Evolutionary conservation across 768 basidiomycete genomes (phyloP), one percentile per base, ranked within the genome.

Genomic region (Leucosporidium scottii): DNA sequence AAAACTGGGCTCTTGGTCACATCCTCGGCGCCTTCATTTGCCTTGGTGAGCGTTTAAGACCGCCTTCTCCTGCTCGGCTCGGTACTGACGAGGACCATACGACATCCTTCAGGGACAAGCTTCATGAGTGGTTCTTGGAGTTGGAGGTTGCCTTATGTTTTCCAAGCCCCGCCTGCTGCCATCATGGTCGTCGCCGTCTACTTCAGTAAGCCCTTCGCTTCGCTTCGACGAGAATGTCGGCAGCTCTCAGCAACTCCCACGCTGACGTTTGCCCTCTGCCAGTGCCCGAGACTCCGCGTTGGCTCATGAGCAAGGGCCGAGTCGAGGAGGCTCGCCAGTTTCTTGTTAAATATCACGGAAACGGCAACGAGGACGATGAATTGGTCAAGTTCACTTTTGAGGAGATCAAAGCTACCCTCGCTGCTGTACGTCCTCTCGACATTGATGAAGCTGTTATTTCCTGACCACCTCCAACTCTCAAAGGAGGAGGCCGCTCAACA

Each of bases 271-370:
- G n/a, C n/a, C n/a, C 34, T 36, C 34, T 12, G 6, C 34, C 34
- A 36, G 34, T 80, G 21, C 91, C 91, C 36, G 91, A 93, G 78
- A 88, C 87, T 1, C 91, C 91, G 57, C 85, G 90, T 82, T 93
- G 83, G 84, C 79, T 91, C 70, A 77, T 92, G 75, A 85, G 81
- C 79, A 89, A 89, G 78, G 90, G 90, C 34, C 83, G 83, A 65
- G 27, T 10, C 5, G 54, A 56, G 28, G 54, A 56, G 54, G 54
- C 54, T 4, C 54, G 54, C 15, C 27, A n/a, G 28, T 56, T 56
- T 28, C 54, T 56, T 10, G 27, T 56, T 4, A n/a, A 27, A n/a
- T 91, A 91, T 78, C 91, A 93, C 36, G 73, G 71, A 9, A 76
- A 76, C 57, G 74, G 75, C 18, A 63, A 65, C 49, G 20, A 18